Percentiles rank a stretch among this genome's conserved stretches.
Conservation (phyloP, 2,329 filamentous ascomycete genomes). For the Aspergillus novofumigatus region DNA sequence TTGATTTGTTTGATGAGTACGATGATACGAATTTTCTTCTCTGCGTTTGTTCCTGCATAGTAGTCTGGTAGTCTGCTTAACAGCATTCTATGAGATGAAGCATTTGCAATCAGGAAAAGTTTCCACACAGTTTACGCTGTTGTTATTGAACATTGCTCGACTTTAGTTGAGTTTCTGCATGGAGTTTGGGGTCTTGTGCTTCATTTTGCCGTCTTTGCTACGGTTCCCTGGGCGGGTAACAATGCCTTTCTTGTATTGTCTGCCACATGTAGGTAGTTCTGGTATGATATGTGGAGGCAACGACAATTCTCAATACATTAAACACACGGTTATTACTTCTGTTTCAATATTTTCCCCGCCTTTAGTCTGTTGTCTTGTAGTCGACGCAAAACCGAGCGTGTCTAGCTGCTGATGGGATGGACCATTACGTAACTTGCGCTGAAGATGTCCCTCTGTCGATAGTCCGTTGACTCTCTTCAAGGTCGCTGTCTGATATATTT, state of each 20-base stretch:
- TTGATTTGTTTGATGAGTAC: background rate
- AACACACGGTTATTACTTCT: background rate
- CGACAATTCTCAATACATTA: background rate
- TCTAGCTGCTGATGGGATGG: background rate
- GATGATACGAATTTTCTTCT: background rate
- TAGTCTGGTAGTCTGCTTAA: slow-evolving; percentile 1
- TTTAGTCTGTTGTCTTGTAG: background rate
- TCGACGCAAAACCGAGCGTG: background rate
- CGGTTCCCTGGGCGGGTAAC: slow-evolving; percentile 1
- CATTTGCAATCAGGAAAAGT: slow-evolving; percentile 3
- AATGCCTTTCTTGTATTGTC: slow-evolving; percentile 13
- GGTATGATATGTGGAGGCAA: slow-evolving; percentile 6
- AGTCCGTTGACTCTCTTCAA: no score
- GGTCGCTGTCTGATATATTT: no score
- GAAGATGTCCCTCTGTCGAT: no score
- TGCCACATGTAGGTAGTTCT: slow-evolving; percentile 10
- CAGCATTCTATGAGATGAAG: background rate
- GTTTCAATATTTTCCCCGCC: background rate
- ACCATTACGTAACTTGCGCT: no score
- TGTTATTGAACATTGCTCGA: slow-evolving; percentile 9
- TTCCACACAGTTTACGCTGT: slow-evolving; percentile 9
- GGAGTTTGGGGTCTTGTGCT: slow-evolving; percentile 20
- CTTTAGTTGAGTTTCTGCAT: slow-evolving; percentile 15
- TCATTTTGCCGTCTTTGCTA: slow-evolving; percentile 9
- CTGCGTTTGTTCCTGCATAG: background rate